Base-by-base conservation (phyloP, 345 rosid species). In the Stellera chamaejasme region DNA sequence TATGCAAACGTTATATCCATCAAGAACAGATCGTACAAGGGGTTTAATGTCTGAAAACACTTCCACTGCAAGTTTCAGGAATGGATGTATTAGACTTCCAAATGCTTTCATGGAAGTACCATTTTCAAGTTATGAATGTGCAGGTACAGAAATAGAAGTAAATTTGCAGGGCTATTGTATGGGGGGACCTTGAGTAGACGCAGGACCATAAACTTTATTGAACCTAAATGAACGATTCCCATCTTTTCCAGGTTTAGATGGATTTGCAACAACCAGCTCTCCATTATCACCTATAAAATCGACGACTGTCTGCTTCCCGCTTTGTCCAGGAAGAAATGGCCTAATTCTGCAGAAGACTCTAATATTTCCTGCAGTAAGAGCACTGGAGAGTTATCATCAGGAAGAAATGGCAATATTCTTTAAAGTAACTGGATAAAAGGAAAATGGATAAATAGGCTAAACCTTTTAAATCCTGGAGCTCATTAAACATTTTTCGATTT, bases 381-480 rank as follows among this genome's bases (percentile, higher is more conserved):
- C 53, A 58, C 36, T 11, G 13, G 6, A 41, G 13, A 48, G 16
- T 59, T 10, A 51, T 23, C 36, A 16, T 32, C n/a, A 49, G 41
- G 23, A 42, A 48, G 32, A 15, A 56, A 49, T 5, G 3, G 39
- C 7, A 32, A 32, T 4, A 32, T 19, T 2, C 45, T 11, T 9
- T 13, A n/a, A 19, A 19, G 43, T 25, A 60, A 54, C 10, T 61
- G 25, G 11, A 11, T 32, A 53, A 52, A 45, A 12, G 14, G 49
- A 56, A 19, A 19, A 1, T 19, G 51, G 36, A 15, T 36, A 47
- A 49, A 45, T 27, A 36, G 11, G 15, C 1, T 15, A 27, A 56
- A 89, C 99, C 99, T 93, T 81, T 89, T 59, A 89, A 69, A 65
- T 93, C 99, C 64, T 93, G 97, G 55, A 93, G 77, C 77, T 93